Conservation (phyloP, 2,329 filamentous ascomycete species). For the Bipolaris bicolor region DNA sequence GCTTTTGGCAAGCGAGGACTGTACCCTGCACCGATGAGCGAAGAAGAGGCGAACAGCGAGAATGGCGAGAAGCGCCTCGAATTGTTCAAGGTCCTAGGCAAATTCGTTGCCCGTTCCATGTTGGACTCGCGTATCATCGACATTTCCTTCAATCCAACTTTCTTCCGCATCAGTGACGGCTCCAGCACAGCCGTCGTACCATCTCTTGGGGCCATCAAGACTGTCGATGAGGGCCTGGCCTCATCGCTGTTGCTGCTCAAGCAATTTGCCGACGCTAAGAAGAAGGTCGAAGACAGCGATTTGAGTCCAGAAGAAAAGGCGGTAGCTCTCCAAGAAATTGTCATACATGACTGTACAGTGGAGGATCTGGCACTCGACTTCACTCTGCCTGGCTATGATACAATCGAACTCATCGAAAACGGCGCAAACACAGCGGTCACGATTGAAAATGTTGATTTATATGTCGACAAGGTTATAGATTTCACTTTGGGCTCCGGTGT, state of each 20-base stretch:
- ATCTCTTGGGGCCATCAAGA: slow-evolving; percentile 86
- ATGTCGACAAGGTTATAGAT: slow-evolving; percentile 88
- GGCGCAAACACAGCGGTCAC: slow-evolving; percentile 78
- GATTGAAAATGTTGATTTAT: slow-evolving; percentile 88
- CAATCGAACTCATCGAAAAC: slow-evolving; percentile 80
- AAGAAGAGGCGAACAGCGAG: slow-evolving; percentile 73
- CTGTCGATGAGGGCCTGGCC: slow-evolving; percentile 85
- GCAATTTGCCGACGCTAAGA: slow-evolving; percentile 83
- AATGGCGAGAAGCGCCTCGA: slow-evolving; percentile 87
- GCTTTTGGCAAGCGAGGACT: slow-evolving; percentile 83
- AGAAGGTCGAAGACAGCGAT: slow-evolving; percentile 73
- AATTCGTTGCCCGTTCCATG: slow-evolving; percentile 98
- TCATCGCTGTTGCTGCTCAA: slow-evolving; percentile 86
- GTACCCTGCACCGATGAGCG: slow-evolving; percentile 89
- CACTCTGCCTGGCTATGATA: slow-evolving; percentile 83
- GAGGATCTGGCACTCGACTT: slow-evolving; percentile 94
- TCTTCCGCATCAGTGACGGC: slow-evolving; percentile 87
- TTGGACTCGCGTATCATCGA: slow-evolving; percentile 98
- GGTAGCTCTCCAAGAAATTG: slow-evolving; percentile 70
- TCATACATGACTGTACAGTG: slow-evolving; percentile 75
- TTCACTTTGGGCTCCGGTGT: slow-evolving; percentile 91
- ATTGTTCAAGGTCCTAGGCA: slow-evolving; percentile 90
- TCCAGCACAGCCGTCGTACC: slow-evolving; percentile 71
- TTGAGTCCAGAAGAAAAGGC: slow-evolving; percentile 74
- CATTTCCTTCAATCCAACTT: slow-evolving; percentile 94